Evolutionary conservation across 305 asterid species (phyloP).

Genomic region (Fraxinus paxiana): DNA sequence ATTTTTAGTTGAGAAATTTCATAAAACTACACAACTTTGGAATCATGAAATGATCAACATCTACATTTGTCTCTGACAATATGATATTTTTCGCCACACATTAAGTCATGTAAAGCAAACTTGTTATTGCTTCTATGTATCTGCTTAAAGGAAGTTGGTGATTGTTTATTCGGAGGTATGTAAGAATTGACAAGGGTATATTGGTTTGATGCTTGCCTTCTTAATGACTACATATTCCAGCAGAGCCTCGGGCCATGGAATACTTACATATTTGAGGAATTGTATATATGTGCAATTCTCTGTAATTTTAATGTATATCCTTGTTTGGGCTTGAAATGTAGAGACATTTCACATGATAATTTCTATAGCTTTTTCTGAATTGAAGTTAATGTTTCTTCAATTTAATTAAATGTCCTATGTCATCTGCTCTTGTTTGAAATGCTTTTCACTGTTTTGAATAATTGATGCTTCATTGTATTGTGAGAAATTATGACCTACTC

Average conservation of each 20-base stretch:
- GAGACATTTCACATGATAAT: not conserved
- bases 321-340: not conserved
- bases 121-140: not conserved
- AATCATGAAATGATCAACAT: not conserved
- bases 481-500: constrained; percentile 14
- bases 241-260: not conserved
- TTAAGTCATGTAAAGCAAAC: not conserved
- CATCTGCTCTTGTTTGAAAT: not conserved
- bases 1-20: not conserved
- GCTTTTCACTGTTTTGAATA: not conserved
- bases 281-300: not conserved
- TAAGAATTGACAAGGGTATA: not conserved
- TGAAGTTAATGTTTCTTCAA: not conserved
- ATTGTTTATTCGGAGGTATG: not conserved
- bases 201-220: not conserved
- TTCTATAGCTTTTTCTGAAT: not conserved
- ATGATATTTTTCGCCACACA: not conserved
- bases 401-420: not conserved
- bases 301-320: not conserved
- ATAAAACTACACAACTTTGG: not conserved
- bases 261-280: not conserved
- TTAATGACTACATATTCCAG: not conserved
- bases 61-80: not conserved
- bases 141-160: not conserved
- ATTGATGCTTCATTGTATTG: not conserved